Evolutionary conservation across 2,329 filamentous ascomycete species (phyloP), one percentile per base, ranked within the genome.

Genomic region (Xylariales sp.): DNA sequence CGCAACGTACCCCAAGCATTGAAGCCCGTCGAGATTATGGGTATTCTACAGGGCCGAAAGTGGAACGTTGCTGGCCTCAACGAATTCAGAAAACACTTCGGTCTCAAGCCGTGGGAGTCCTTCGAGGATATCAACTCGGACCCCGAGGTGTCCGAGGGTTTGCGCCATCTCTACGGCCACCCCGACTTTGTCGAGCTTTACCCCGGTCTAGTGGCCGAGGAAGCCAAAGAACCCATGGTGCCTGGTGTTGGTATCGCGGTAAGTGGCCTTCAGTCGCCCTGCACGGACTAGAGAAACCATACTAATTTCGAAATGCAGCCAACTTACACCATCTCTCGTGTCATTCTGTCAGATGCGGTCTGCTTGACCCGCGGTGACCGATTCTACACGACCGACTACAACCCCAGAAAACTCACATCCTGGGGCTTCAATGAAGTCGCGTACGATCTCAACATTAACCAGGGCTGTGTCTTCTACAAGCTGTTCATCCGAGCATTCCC

Each of bases 111-210:
- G 0, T 90, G 97, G 75, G 87, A 90, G 28, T 91, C 84, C 0
- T 97, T 97, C 68, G 91, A 94, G 77, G 92, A 94, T 58, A 94
- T 97, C 81, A 96, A 94, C 78, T 89, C 90, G 0, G 90, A 96
- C 72, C 90, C 90, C 0, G 86, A 87, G 14, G 86, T 95, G 16
- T 87, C 91, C 1, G 85, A 90, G 55, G 83, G 88, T 32, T 84
- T 94, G 4, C 83, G 85, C 16, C 83, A 89, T 64, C 83, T 96
- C 10, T 94, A 94, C 77, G 90, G 92, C 68, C 90, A 93, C 75
- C 91, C 92, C 0, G 93, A 95, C 75, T 89, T 89, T 70, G 91
- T 95, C 14, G 93, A 96, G 79, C 82, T 95, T 56, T 96, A 95
- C 75, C 91, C 93, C 0, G 93, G 93, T 39, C 83, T 95, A 2